Base-by-base conservation (phyloP, 108 stramenopile species). In the Nitzschia sp. region DNA sequence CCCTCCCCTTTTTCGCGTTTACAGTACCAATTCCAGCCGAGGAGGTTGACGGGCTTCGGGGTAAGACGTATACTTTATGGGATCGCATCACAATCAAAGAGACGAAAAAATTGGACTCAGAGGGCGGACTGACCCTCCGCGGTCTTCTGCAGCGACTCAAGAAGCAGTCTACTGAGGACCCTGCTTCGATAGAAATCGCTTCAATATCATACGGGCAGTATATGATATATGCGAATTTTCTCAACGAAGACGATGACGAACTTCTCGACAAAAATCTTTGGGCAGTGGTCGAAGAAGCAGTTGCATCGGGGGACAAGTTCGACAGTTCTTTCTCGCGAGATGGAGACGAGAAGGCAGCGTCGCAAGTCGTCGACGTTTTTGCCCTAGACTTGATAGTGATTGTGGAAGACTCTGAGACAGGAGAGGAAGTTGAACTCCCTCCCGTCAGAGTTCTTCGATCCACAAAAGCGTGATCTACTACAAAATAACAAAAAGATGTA, bases 1-100 rank as follows among this genome's bases (percentile, higher is more conserved):
- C 97, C 6, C 73, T 99, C 38, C 96, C 96, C 9, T 92, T 97
- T 79, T 99, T 98, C 69, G 95, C 97, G n/a, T 97, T 96, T 68
- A 92, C 94, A 9, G 66, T 82, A 47, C 97, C 96, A 23, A 68
- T 95, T 17, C 90, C 89, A 17, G 87, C 92, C 27, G 89, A 88
- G 31, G 72, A 81, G 64, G 47, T 84, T 21, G n/a, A 50, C 0
- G 85, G 90, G 9, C 52, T 87, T 27, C 61, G 80, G 61, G 92
- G 88, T 26, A 66, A 69, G 56, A 81, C 71, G 25, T 94, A 87
- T 73, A 98, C 95, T 19, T 76, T 96, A 27, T 99, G 99, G 99
- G 96, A 98, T 70, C 71, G 79, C 28, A 81, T 98, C 8, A 73
- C 81, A 23, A 66, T 98, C 25, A 82, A 80, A 21, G 91, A 82